A percentile compares a stretch with the other conserved stretches of the same genome.
Evolutionary conservation across 1,284 basidiomycete genomes (phyloP).

Genomic region (Cystobasidium slooffiae): DNA sequence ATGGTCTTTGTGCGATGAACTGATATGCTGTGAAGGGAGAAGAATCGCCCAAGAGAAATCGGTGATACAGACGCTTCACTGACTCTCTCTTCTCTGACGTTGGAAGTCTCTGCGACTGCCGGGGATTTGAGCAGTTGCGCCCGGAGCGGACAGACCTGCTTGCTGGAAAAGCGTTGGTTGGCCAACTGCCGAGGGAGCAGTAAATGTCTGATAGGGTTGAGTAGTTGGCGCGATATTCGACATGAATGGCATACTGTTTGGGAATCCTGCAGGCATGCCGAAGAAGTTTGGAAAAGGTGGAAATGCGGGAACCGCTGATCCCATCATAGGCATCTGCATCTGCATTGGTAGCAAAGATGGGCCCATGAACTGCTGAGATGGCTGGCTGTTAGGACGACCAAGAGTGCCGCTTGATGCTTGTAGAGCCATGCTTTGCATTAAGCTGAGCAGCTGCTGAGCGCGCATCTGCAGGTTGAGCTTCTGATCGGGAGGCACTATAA

Average conservation of each 20-base stretch:
- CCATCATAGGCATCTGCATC: conserved; percentile 32
- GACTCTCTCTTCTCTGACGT: not conserved
- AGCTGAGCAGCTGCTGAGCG: conserved; percentile 29
- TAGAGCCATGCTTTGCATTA: conserved; percentile 40
- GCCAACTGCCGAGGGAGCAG: not conserved
- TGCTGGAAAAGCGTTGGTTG: conserved; percentile 3
- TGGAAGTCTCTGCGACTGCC: not conserved
- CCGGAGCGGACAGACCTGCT: not conserved
- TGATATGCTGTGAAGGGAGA: not conserved
- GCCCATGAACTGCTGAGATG: not conserved
- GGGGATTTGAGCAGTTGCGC: not conserved
- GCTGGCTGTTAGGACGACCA: not conserved
- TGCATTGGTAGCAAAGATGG: not conserved
- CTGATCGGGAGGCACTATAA: conserved; percentile 36
- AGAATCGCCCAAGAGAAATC: too few relatives aligned
- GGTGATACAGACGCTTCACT: not conserved
- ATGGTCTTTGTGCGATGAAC: not conserved
- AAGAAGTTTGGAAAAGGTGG: conserved; percentile 19
- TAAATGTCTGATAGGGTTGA: not conserved
- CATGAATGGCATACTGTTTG: not conserved
- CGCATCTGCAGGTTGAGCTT: conserved; percentile 36
- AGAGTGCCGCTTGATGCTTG: conserved; percentile 29
- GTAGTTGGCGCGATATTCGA: not conserved
- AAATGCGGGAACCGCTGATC: not conserved
- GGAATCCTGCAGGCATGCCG: not conserved